Percentiles rank a stretch among this genome's conserved stretches.
Conservation (phyloP, 2,329 filamentous ascomycete genomes). For the Didymella pomorum region DNA sequence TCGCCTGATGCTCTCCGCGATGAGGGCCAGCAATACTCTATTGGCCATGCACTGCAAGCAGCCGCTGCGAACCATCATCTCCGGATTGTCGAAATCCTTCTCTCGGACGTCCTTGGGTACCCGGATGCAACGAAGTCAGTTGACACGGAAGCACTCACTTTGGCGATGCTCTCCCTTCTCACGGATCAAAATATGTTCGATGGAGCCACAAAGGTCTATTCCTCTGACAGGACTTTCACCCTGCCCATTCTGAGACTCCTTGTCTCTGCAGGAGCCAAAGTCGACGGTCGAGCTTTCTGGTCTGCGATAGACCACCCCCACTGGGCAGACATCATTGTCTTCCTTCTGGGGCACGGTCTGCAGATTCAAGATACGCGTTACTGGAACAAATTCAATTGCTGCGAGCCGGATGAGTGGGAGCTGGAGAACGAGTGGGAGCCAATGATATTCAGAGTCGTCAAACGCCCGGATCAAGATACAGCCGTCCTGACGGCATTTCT, state of each 20-base stretch:
- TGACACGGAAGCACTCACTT: not conserved
- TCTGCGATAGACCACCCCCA: too few relatives aligned
- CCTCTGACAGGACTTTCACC: too few relatives aligned
- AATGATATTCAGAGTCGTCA: not conserved
- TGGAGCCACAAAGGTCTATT: not conserved
- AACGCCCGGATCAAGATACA: not conserved
- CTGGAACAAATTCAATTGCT: not conserved
- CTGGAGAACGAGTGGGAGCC: not conserved
- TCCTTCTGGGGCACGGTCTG: not conserved
- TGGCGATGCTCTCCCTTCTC: not conserved
- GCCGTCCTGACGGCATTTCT: not conserved
- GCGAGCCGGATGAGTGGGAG: not conserved
- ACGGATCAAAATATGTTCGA: not conserved
- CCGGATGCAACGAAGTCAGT: not conserved
- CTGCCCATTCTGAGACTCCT: not conserved
- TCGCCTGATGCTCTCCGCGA: not conserved
- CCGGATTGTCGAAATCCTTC: not conserved
- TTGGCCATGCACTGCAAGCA: not conserved
- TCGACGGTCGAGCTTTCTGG: slow-evolving; percentile 6
- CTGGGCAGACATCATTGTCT: not conserved
- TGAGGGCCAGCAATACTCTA: not conserved
- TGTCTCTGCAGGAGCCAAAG: not conserved
- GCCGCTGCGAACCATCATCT: not conserved
- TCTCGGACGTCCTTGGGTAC: not conserved
- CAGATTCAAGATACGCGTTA: not conserved